phyloP scores from a whole-genome alignment of 2,329 filamentous ascomycete genomes.

The Alternaria tenuissima region DNA sequence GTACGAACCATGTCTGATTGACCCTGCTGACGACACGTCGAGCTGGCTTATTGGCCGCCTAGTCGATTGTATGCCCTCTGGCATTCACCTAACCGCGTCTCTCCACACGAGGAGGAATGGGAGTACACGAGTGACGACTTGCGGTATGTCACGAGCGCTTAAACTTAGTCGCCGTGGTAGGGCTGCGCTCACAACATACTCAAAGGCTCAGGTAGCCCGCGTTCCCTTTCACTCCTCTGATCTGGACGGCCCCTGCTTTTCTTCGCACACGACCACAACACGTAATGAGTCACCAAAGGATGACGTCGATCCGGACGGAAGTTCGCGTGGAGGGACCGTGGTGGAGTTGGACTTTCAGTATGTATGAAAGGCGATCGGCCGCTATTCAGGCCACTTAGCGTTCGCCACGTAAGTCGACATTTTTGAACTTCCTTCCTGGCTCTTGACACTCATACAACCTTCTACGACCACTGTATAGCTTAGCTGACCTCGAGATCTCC shows the following conservation, averaged over 20 bases:
- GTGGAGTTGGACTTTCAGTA: conserved; percentile 9
- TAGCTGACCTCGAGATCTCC: conserved; percentile 1
- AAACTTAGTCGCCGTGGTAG: conserved; percentile 36
- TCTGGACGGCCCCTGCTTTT: background rate
- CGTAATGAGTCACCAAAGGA: conserved; percentile 5
- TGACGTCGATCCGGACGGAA: conserved; percentile 18
- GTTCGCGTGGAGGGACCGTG: conserved; percentile 19
- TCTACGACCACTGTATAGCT: conserved; percentile 17
- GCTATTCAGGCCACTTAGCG: conserved; percentile 53
- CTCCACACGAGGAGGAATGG: conserved; percentile 28
- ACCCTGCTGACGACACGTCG: conserved; percentile 31
- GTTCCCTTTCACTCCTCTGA: conserved; percentile 25
- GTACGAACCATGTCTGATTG: conserved; percentile 27
- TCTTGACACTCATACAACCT: conserved; percentile 32
- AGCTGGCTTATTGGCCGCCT: conserved; percentile 39
- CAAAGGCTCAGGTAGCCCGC: conserved; percentile 39
- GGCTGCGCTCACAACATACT: conserved; percentile 22
- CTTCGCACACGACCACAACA: background rate
- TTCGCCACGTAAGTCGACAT: conserved; percentile 50
- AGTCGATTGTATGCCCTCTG: conserved; percentile 21
- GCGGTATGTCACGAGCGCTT: conserved; percentile 44
- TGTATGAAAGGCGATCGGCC: conserved; percentile 44
- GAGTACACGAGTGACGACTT: conserved; percentile 43
- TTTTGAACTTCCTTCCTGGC: conserved; percentile 29
- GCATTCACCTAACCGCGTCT: conserved; percentile 28